These are phyloP conservation scores for Septoria linicola DNA, from an alignment of 2,329 filamentous ascomycete species.

Conservation along the genomic window DNA sequence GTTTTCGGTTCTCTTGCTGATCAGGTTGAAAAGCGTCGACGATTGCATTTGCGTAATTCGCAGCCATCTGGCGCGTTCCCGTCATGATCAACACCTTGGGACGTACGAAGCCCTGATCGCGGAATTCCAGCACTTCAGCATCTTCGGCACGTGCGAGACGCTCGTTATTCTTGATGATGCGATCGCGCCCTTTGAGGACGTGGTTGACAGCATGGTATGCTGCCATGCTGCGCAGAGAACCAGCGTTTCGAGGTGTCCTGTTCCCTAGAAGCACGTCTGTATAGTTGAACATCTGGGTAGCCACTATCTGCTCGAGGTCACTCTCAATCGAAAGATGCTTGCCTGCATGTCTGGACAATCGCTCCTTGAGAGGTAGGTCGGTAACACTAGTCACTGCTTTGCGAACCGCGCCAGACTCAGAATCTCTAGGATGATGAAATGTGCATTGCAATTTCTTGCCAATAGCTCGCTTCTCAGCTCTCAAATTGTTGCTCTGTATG, in stretches of 20 bases:
- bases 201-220: conserved; percentile 89
- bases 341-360: conserved; percentile 57
- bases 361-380: conserved; percentile 60
- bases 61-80: conserved; percentile 83
- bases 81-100: conserved; percentile 90
- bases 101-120: conserved; percentile 92
- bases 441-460: conserved; percentile 21
- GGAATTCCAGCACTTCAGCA: conserved; percentile 63
- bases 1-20: conserved; percentile 91
- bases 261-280: conserved; percentile 75
- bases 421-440: conserved; percentile 23
- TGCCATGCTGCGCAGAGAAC: conserved; percentile 66
- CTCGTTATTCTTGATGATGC: conserved; percentile 88
- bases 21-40: conserved; percentile 74
- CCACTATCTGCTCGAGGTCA: conserved; percentile 62
- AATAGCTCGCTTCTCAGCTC: conserved; percentile 27
- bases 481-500: conserved; percentile 52
- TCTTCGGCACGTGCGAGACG: conserved; percentile 63
- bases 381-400: not conserved
- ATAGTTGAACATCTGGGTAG: conserved; percentile 76
- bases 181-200: conserved; percentile 87
- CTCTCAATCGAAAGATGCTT: conserved; percentile 58
- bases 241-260: conserved; percentile 67
- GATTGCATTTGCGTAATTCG: conserved; percentile 74
- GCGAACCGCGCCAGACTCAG: conserved; percentile 11